phyloP scores from a whole-genome alignment of 495 filamentous ascomycete genomes.

The Astrothelium subdiscretum region DNA sequence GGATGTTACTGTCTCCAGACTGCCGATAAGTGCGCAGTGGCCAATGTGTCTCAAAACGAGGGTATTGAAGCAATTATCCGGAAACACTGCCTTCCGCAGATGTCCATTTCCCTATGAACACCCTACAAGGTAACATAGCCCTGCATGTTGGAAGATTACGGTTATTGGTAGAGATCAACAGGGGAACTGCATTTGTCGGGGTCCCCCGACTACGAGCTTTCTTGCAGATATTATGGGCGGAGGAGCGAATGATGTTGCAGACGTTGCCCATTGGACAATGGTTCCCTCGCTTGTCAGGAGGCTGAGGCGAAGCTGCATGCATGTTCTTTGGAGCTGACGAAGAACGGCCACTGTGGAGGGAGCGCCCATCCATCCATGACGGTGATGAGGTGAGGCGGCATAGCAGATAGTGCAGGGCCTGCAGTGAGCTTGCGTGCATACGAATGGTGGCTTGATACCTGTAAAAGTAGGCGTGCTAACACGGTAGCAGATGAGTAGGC shows the following conservation, averaged over 20 bases:
- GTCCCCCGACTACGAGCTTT: neutral
- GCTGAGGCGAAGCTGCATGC: neutral
- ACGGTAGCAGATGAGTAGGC: no score
- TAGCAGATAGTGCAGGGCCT: no score
- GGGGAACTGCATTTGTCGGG: neutral
- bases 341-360: no score
- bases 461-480: no score
- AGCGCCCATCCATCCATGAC: no score
- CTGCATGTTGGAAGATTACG: neutral
- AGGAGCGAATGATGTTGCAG: neutral
- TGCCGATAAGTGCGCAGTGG: neutral
- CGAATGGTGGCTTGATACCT: neutral
- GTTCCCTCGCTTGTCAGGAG: neutral
- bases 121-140: neutral
- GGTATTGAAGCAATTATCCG: neutral
- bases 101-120: neutral
- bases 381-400: constrained; percentile 1
- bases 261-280: no score
- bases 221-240: neutral
- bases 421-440: no score
- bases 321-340: neutral
- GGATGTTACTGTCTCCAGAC: neutral
- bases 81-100: neutral
- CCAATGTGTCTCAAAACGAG: neutral
- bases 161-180: neutral